Percentiles rank a stretch among this genome's conserved stretches.
Conservation (phyloP, 2,329 filamentous ascomycete genomes). For the Pseudocercospora vitis region DNA sequence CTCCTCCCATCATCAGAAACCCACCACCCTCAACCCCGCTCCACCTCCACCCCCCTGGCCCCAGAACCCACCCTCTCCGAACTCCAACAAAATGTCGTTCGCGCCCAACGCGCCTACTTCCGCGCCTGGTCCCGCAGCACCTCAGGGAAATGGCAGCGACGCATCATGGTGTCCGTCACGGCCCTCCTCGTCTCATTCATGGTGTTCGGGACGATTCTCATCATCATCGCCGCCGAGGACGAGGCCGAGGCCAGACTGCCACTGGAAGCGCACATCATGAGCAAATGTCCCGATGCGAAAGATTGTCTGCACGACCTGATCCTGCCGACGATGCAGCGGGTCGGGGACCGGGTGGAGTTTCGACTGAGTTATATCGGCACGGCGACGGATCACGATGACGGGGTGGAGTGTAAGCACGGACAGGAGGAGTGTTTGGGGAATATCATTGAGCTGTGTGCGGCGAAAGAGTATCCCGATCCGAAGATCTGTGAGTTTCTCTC, state of each 20-base stretch:
- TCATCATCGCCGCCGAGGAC: slow-evolving; percentile 24
- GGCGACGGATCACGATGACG: slow-evolving; percentile 70
- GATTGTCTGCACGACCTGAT: slow-evolving; percentile 80
- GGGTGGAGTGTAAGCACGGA: slow-evolving; percentile 85
- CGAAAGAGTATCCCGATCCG: slow-evolving; percentile 75
- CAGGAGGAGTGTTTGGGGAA: slow-evolving; percentile 89
- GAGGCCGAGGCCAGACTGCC: slow-evolving; percentile 56
- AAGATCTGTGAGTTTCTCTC: slow-evolving; percentile 55
- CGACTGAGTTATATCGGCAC: slow-evolving; percentile 85
- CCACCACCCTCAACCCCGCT: no score
- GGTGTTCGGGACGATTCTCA: slow-evolving; percentile 11
- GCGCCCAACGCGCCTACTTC: slow-evolving; percentile 38
- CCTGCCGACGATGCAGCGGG: slow-evolving; percentile 79
- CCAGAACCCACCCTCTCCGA: slow-evolving; percentile 32
- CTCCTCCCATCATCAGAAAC: slow-evolving; percentile 19
- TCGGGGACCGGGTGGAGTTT: slow-evolving; percentile 85
- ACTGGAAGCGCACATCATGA: slow-evolving; percentile 91
- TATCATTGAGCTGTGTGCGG: slow-evolving; percentile 89
- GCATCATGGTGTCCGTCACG: slow-evolving; percentile 36
- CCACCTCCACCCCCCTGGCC: not conserved
- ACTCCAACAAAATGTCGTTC: slow-evolving; percentile 33
- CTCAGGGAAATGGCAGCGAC: slow-evolving; percentile 34
- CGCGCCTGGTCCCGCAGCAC: slow-evolving; percentile 36
- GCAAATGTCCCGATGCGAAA: slow-evolving; percentile 87
- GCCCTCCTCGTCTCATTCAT: slow-evolving; percentile 33